Evolutionary conservation across 352 stramenopile species (phyloP).

Genomic region (Phytophthora cryptogea): DNA sequence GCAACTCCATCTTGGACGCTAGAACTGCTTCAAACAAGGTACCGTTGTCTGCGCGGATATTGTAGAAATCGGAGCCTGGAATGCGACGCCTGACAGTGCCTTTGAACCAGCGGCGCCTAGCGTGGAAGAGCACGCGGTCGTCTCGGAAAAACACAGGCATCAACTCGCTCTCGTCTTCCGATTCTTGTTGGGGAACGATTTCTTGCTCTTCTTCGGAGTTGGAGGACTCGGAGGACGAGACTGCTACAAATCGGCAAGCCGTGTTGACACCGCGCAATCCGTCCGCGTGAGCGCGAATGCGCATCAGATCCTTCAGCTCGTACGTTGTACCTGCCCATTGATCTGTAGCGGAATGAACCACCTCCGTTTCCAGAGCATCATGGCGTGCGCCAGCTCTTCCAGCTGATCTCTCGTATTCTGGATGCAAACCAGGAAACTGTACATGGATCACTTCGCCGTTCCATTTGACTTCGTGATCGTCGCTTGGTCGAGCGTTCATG

Average conservation of each 20-base stretch:
- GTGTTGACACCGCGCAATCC: slow-evolving; percentile 60
- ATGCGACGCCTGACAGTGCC: slow-evolving; percentile 48
- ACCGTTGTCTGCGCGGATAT: slow-evolving; percentile 50
- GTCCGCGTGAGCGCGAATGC: slow-evolving; percentile 53
- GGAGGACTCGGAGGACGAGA: slow-evolving; percentile 46
- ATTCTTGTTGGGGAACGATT: slow-evolving; percentile 21
- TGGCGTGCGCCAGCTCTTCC: not conserved
- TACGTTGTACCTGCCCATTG: slow-evolving; percentile 41
- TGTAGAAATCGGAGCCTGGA: slow-evolving; percentile 56
- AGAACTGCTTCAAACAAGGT: slow-evolving; percentile 49
- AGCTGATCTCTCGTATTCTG: not conserved
- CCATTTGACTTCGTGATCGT: slow-evolving; percentile 42
- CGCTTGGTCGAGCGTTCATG: slow-evolving; percentile 9
- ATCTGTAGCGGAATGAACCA: slow-evolving; percentile 2
- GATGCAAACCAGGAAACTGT: slow-evolving; percentile 20
- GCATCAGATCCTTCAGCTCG: slow-evolving; percentile 46
- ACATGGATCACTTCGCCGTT: slow-evolving; percentile 45
- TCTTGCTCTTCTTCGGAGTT: slow-evolving; percentile 32
- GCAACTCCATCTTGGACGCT: slow-evolving; percentile 48
- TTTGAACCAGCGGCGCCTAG: slow-evolving; percentile 36
- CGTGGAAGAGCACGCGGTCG: slow-evolving; percentile 56
- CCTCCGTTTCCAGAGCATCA: slow-evolving; percentile 3
- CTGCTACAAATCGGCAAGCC: slow-evolving; percentile 43
- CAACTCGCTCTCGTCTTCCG: slow-evolving; percentile 29
- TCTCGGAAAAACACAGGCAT: slow-evolving; percentile 48